Evolutionary conservation across 495 filamentous ascomycete species (phyloP).

Genomic region (Neurospora sp.): DNA sequence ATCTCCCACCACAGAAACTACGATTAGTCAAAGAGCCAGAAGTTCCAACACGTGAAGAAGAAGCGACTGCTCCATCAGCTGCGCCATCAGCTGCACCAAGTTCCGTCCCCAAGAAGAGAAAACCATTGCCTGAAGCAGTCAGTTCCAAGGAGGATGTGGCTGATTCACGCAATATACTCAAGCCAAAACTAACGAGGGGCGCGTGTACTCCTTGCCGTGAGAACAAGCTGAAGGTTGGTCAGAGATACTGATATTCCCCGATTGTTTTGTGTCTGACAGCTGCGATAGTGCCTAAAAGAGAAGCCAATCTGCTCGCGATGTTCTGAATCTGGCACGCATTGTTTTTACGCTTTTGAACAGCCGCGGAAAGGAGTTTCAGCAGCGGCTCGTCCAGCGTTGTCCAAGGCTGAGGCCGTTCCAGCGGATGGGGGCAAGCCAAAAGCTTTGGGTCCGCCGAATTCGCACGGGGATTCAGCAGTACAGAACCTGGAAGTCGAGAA

Average conservation of each 20-base stretch:
- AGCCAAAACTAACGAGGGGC: background rate
- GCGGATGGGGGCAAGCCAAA: background rate
- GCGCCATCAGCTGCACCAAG: background rate
- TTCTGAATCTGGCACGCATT: background rate
- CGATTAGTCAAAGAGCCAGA: background rate
- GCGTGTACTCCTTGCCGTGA: background rate
- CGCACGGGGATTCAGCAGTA: background rate
- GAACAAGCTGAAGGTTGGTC: background rate
- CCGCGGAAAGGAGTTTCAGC: background rate
- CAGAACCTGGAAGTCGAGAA: background rate
- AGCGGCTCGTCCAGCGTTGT: background rate
- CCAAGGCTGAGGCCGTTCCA: background rate
- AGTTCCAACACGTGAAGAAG: background rate
- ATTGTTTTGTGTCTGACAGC: background rate
- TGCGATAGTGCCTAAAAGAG: background rate
- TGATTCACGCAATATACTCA: background rate
- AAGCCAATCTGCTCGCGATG: background rate
- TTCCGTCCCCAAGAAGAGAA: background rate
- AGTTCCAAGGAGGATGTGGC: background rate
- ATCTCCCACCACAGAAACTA: background rate
- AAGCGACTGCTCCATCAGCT: background rate
- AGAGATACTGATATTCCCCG: background rate
- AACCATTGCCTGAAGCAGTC: background rate
- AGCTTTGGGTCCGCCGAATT: background rate
- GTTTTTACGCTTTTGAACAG: background rate